Evolutionary conservation across 1,284 basidiomycete genomes (phyloP).

Genomic region (Malassezia obtusa): DNA sequence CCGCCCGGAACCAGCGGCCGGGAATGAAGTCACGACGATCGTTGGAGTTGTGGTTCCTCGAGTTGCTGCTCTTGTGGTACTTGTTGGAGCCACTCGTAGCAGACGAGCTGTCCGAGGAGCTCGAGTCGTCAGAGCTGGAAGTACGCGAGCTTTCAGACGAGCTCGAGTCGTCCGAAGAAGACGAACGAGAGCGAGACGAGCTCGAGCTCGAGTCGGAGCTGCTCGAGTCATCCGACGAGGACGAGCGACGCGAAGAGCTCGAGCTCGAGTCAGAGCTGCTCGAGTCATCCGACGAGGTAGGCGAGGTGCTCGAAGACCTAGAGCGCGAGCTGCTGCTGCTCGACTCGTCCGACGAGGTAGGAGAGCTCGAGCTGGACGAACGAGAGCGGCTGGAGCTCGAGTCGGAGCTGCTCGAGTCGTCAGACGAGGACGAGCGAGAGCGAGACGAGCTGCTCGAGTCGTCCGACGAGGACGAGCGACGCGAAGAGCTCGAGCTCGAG

Average conservation of each 20-base stretch:
- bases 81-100: background rate
- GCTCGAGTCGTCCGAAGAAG: slow-evolving; percentile 18
- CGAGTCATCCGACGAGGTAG: background rate
- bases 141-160: background rate
- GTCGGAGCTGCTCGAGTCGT: slow-evolving; percentile 17
- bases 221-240: background rate
- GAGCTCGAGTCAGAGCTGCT: background rate
- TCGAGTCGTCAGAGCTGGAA: background rate
- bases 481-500: background rate
- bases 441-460: background rate
- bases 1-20: background rate
- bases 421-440: background rate
- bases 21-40: background rate
- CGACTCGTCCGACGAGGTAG: too few species aligned
- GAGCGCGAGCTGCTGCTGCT: background rate
- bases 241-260: background rate
- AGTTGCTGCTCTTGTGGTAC: background rate
- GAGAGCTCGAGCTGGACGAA: background rate
- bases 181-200: background rate
- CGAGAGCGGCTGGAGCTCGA: background rate
- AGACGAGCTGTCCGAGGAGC: background rate
- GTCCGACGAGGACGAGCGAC: background rate
- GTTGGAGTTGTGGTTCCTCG: background rate
- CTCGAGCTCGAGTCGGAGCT: background rate
- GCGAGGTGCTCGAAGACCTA: too few species aligned